phyloP scores from a whole-genome alignment of 345 rosid genomes.

The Nephelium lappaceum region DNA sequence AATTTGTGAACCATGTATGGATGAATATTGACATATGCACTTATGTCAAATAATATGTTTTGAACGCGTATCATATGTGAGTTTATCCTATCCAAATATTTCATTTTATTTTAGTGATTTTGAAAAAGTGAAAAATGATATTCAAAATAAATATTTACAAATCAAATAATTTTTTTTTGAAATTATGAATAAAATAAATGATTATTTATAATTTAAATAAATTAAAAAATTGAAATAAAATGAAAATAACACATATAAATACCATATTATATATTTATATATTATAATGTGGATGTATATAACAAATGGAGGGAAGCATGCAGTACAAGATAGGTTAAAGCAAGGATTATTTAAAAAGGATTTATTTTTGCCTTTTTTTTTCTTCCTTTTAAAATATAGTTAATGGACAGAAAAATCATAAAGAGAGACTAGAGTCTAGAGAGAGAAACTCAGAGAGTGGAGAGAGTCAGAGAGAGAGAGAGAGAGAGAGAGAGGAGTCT shows the following conservation, averaged over 20 bases:
- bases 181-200: too few relatives aligned
- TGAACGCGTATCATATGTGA: too few relatives aligned
- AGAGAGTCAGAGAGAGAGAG: too few relatives aligned
- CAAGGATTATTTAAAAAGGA: background rate
- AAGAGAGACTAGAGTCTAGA: background rate
- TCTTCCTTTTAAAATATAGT: background rate
- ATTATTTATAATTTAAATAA: too few relatives aligned
- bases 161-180: too few relatives aligned
- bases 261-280: background rate
- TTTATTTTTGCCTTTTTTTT: background rate
- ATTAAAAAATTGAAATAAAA: background rate
- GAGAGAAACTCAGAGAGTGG: constrained; percentile 14
- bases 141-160: too few relatives aligned
- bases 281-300: background rate
- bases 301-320: constrained; percentile 7
- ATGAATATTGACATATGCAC: too few relatives aligned
- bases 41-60: too few relatives aligned
- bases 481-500: background rate
- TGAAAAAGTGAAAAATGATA: background rate
- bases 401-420: background rate
- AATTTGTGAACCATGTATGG: too few relatives aligned
- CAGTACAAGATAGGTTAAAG: background rate
- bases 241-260: background rate
- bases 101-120: background rate
- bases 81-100: too few relatives aligned